phyloP scores from a whole-genome alignment of 495 filamentous ascomycete genomes.

The Pyrenula aspistea region DNA sequence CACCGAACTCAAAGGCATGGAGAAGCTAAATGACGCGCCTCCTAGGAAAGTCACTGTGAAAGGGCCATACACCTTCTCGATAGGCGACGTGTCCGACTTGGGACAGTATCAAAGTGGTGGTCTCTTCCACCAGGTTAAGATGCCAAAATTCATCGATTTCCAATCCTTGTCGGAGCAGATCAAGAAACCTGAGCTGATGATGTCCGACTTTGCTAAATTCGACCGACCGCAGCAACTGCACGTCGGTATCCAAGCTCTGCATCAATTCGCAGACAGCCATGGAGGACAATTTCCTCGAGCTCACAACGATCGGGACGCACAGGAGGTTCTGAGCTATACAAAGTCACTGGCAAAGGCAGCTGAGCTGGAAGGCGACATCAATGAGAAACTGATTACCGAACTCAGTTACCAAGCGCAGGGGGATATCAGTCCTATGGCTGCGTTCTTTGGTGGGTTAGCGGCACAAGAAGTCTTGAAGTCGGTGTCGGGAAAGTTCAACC shows the following conservation, averaged over 20 bases:
- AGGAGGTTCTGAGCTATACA: conserved; percentile 60
- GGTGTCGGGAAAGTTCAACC: conserved; percentile 94
- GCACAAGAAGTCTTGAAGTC: conserved; percentile 96
- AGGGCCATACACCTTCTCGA: conserved; percentile 92
- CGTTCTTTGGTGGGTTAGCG: conserved; percentile 88
- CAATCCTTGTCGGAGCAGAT: conserved; percentile 63
- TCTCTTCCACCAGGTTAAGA: conserved; percentile 89
- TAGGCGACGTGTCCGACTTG: conserved; percentile 81
- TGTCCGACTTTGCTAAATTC: conserved; percentile 96
- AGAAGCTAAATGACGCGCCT: conserved; percentile 66
- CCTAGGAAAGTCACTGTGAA: conserved; percentile 88
- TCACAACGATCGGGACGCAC: conserved; percentile 73
- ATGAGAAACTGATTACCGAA: conserved; percentile 87
- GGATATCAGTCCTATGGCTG: conserved; percentile 82
- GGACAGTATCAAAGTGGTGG: conserved; percentile 81
- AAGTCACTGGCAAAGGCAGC: conserved; percentile 49
- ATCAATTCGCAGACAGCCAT: conserved; percentile 64
- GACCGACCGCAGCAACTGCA: conserved; percentile 88
- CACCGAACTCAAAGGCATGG: conserved; percentile 87
- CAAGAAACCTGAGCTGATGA: conserved; percentile 74
- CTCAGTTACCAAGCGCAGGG: conserved; percentile 93
- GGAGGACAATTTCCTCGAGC: conserved; percentile 62
- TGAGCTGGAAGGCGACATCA: conserved; percentile 70
- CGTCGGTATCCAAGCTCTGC: conserved; percentile 82
- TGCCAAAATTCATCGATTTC: conserved; percentile 91